Conservation (phyloP, 108 stramenopile species). For the Conticribra guillardii region DNA sequence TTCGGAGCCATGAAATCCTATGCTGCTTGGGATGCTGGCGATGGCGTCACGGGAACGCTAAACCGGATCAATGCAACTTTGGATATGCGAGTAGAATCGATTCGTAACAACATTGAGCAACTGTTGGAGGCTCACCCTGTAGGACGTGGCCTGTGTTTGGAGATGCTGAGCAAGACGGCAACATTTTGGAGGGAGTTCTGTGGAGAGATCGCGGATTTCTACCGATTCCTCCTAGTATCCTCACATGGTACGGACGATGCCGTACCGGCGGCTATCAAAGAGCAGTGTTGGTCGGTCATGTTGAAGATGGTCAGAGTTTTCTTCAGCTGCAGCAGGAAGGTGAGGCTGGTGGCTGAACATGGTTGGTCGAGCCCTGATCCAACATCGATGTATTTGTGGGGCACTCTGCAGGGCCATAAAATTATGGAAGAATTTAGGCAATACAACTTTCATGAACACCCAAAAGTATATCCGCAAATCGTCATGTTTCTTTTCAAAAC, state of each 20-base stretch:
- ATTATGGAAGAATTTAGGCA: neutral
- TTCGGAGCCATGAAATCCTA: neutral
- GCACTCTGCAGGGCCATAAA: neutral
- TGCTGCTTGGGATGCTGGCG: neutral
- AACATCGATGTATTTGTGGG: conserved; percentile 5
- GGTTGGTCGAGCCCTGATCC: neutral
- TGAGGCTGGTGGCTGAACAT: neutral
- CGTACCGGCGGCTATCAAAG: neutral
- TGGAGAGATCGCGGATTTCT: neutral
- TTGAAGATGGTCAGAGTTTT: neutral
- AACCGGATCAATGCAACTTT: neutral
- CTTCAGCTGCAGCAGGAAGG: neutral
- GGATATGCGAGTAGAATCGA: neutral
- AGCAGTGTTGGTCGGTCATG: conserved; percentile 1
- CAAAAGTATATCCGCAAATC: conserved; percentile 1
- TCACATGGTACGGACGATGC: neutral
- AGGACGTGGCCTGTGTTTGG: neutral
- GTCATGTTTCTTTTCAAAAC: neutral
- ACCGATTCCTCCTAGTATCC: neutral
- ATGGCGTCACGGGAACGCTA: neutral
- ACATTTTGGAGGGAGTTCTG: neutral
- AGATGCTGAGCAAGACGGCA: neutral
- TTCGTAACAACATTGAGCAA: neutral
- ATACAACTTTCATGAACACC: neutral
- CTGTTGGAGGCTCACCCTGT: neutral